Conservation (phyloP, 2,329 filamentous ascomycete species). For the Fusarium stilboides region DNA sequence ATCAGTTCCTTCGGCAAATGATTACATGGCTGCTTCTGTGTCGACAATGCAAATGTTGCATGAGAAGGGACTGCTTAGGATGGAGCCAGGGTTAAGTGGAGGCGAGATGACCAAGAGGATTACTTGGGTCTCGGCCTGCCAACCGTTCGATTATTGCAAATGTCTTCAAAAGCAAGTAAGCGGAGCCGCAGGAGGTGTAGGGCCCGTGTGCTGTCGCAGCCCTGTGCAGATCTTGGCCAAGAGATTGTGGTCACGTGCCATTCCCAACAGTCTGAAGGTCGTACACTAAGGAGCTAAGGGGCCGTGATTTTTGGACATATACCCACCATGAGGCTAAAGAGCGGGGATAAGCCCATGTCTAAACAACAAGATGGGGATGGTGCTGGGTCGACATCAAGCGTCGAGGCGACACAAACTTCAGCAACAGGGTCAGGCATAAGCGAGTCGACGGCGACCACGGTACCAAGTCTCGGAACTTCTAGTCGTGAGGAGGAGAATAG, state of each 20-base stretch:
- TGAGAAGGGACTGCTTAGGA: constrained; percentile 6
- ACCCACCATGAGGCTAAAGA: background rate
- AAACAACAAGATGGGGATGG: background rate
- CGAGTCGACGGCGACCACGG: constrained; percentile 9
- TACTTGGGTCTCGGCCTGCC: background rate
- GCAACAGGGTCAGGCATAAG: background rate
- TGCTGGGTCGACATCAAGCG: background rate
- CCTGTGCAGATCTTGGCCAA: constrained; percentile 29
- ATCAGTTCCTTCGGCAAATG: background rate
- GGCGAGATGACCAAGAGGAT: constrained; percentile 21
- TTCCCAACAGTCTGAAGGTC: background rate
- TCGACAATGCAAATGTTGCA: constrained; percentile 26
- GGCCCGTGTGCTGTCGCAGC: background rate
- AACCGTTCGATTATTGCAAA: background rate
- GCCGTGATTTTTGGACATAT: constrained; percentile 18
- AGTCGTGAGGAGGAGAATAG: background rate
- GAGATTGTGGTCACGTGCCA: constrained; percentile 14
- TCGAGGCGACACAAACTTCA: background rate
- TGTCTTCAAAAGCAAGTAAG: background rate
- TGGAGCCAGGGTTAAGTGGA: constrained; percentile 5
- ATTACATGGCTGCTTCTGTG: constrained; percentile 12
- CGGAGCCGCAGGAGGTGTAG: background rate
- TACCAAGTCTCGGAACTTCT: background rate
- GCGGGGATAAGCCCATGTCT: background rate
- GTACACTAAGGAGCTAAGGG: background rate